These are phyloP conservation scores for Chrysoporthe deuterocubensis DNA, from an alignment of 2,329 filamentous ascomycete genomes.

Conservation along the genomic window DNA sequence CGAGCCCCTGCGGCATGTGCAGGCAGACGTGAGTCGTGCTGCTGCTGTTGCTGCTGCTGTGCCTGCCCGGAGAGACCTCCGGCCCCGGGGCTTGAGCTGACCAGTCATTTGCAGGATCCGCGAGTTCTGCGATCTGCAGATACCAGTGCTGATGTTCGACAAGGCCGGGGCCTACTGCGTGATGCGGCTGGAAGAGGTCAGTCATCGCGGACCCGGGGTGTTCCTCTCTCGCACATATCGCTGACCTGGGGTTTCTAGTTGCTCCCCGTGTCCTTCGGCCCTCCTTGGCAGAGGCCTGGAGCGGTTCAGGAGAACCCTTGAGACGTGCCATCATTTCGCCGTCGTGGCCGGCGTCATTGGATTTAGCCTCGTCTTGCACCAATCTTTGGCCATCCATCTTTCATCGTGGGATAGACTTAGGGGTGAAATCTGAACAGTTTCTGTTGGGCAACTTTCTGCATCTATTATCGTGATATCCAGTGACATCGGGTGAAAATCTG, in stretches of 20 bases:
- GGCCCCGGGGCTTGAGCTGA: constrained; percentile 12
- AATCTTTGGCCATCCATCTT: not conserved
- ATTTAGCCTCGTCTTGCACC: not conserved
- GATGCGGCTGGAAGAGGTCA: constrained; percentile 69
- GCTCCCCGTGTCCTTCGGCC: constrained; percentile 50
- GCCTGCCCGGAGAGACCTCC: too few relatives aligned
- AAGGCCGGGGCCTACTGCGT: constrained; percentile 75
- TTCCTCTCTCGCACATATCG: not conserved
- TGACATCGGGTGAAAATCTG: not conserved
- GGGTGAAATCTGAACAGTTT: not conserved
- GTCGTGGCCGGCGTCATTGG: not conserved
- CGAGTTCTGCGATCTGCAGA: constrained; percentile 71
- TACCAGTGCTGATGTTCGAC: constrained; percentile 92
- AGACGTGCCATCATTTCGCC: not conserved
- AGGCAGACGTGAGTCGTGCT: constrained; percentile 73
- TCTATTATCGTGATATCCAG: too few relatives aligned
- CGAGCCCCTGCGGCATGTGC: constrained; percentile 93
- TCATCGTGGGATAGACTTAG: not conserved
- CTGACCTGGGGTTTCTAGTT: constrained; percentile 49
- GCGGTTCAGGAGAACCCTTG: constrained; percentile 20
- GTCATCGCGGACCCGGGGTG: constrained; percentile 30
- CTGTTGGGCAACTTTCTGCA: not conserved
- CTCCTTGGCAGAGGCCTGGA: constrained; percentile 27
- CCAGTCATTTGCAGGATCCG: constrained; percentile 60
- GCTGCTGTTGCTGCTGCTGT: not conserved